Evolutionary conservation across 306 rosid species (phyloP), one percentile per base, ranked within the genome.

Genomic region (Prinsepia uniflora): DNA sequence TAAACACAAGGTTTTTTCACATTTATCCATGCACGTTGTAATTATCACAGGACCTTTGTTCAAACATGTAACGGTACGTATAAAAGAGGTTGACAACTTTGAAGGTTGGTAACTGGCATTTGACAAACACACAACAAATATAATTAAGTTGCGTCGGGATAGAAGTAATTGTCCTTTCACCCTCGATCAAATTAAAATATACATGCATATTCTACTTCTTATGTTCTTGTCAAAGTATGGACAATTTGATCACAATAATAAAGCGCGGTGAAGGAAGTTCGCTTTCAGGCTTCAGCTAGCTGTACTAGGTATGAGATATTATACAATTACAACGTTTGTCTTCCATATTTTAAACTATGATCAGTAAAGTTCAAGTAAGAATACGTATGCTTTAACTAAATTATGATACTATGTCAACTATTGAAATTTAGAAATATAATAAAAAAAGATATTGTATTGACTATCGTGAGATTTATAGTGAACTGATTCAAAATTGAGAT

Each of bases 91-190:
- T 17, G 56, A 52, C 56, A 52, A n/a, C 20, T 52, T 15, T n/a
- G 56, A 52, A 52, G 22, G 22, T 52, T 52, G 56, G 56, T 15
- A 30, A 30, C 2, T 52, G 6, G 56, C 56, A 6, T 52, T 52
- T 52, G 56, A 52, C 19, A 52, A 52, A 52, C 8, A 17, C 36
- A 52, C 6, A 41, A 46, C 11, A 53, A n/a, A 53, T 53, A n/a
- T 53, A 8, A 3, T 53, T 53, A 53, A 18, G 20, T 55, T 70
- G 62, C 72, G 67, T 55, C 72, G 58, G 36, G 19, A 64, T 63
- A 61, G 6, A 44, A 72, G 46, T 15, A 52, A 20, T 20, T 55
- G 61, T 24, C 63, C 22, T 56, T 1, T 11, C 13, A 52, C 57
- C 57, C 5, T 19, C 45, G 30, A 46, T 71, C 63, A 54, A 18